Evolutionary conservation across 2,329 filamentous ascomycete genomes (phyloP).

Genomic region (Aspergillus felis): DNA sequence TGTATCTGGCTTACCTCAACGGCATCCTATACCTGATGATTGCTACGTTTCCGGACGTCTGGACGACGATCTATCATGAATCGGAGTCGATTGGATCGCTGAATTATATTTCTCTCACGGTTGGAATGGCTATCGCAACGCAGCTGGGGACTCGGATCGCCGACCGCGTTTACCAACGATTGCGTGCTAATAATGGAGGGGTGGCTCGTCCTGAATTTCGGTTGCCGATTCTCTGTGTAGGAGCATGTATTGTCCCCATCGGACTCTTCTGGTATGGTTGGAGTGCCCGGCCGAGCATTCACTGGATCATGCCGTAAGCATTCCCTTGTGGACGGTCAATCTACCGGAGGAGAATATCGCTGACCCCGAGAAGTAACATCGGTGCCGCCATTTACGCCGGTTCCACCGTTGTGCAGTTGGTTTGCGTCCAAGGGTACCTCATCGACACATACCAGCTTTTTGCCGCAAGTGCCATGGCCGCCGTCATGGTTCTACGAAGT

Average conservation of each 20-base stretch:
- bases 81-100: conserved; percentile 54
- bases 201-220: conserved; percentile 55
- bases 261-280: conserved; percentile 58
- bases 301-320: conserved; percentile 49
- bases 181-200: conserved; percentile 43
- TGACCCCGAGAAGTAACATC: conserved; percentile 35
- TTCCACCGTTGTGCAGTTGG: conserved; percentile 40
- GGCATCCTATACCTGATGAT: conserved; percentile 61
- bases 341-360: background rate
- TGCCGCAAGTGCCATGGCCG: conserved; percentile 35
- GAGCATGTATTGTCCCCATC: conserved; percentile 48
- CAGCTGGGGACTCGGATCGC: conserved; percentile 47
- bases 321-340: background rate
- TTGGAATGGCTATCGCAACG: conserved; percentile 57
- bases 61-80: conserved; percentile 52
- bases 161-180: conserved; percentile 45
- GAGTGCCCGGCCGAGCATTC: conserved; percentile 45
- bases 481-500: conserved; percentile 25
- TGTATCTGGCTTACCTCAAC: conserved; percentile 57
- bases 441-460: conserved; percentile 36
- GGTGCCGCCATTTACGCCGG: conserved; percentile 48
- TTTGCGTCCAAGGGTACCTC: conserved; percentile 41
- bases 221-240: conserved; percentile 55
- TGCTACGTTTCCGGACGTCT: conserved; percentile 58
- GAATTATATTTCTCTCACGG: conserved; percentile 59